These are phyloP conservation scores for Fragilaria crotonensis DNA, from an alignment of 108 stramenopile genomes.

Conservation along the genomic window DNA sequence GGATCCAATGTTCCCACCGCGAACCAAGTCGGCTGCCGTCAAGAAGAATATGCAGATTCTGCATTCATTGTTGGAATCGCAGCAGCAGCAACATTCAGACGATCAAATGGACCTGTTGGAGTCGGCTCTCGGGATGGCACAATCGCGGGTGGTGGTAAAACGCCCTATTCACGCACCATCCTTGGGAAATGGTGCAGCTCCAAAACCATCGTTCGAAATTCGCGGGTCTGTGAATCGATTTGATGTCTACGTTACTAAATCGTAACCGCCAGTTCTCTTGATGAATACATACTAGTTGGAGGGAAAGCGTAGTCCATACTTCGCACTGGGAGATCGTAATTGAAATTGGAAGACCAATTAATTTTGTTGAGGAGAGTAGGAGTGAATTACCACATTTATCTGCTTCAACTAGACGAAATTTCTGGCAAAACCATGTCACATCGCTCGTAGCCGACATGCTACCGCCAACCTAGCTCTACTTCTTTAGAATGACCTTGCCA, in stretches of 20 bases:
- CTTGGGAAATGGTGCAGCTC: slow-evolving; percentile 24
- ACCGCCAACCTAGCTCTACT: no score
- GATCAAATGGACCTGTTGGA: slow-evolving; percentile 47
- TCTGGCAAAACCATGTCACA: no score
- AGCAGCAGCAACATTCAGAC: slow-evolving; percentile 1
- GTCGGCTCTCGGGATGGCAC: slow-evolving; percentile 34
- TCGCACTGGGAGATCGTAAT: no score
- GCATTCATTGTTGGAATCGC: slow-evolving; percentile 57
- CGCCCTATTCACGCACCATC: slow-evolving; percentile 64
- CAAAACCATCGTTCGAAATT: slow-evolving; percentile 54
- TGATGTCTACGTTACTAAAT: slow-evolving; percentile 59
- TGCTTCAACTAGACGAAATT: no score
- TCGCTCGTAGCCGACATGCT: no score
- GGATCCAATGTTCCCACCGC: slow-evolving; percentile 85
- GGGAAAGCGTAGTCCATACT: no score
- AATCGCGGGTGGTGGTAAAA: slow-evolving; percentile 65
- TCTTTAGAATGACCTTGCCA: no score
- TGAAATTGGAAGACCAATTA: no score
- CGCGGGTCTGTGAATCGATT: slow-evolving; percentile 68
- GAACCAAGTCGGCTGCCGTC: slow-evolving; percentile 62
- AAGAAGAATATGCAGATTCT: slow-evolving; percentile 82
- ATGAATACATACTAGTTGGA: neutral
- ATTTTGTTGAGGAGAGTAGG: no score
- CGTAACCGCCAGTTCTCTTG: neutral
- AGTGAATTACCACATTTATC: no score